These are phyloP conservation scores for Tolypocladium guangdongense DNA, from an alignment of 2,329 filamentous ascomycete species.

Conservation along the genomic window DNA sequence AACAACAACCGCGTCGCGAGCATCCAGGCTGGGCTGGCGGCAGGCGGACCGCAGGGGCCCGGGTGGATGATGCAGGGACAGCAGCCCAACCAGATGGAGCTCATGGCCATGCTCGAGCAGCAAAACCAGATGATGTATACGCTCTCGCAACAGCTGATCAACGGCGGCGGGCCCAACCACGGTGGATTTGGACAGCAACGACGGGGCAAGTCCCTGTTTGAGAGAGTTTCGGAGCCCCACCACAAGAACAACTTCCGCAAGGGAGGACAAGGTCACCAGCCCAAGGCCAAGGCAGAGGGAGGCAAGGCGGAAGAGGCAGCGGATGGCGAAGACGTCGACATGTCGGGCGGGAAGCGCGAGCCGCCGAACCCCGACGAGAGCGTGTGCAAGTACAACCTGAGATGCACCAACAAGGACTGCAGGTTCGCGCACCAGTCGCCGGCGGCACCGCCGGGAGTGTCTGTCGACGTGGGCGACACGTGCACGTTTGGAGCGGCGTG, in stretches of 20 bases:
- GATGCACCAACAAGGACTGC: slow-evolving; percentile 82
- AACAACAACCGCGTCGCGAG: slow-evolving; percentile 26
- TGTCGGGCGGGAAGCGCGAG: slow-evolving; percentile 42
- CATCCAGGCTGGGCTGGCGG: slow-evolving; percentile 38
- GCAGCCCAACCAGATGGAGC: slow-evolving; percentile 40
- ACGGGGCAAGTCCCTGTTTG: slow-evolving; percentile 56
- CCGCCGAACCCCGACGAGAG: slow-evolving; percentile 50
- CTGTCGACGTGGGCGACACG: slow-evolving; percentile 67
- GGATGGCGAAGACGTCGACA: slow-evolving; percentile 53
- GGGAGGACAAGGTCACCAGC: slow-evolving; percentile 30
- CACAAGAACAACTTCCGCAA: slow-evolving; percentile 40
- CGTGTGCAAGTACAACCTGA: slow-evolving; percentile 81
- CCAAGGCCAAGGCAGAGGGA: slow-evolving; percentile 20
- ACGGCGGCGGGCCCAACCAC: slow-evolving; percentile 38
- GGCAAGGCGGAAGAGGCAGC: slow-evolving; percentile 20
- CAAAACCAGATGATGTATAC: slow-evolving; percentile 80
- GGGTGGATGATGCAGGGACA: slow-evolving; percentile 38
- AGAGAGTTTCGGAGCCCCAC: slow-evolving; percentile 51
- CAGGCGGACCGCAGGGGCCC: slow-evolving; percentile 22
- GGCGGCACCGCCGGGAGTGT: slow-evolving; percentile 65
- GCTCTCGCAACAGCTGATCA: slow-evolving; percentile 52
- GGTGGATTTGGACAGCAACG: slow-evolving; percentile 25
- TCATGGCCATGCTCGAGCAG: slow-evolving; percentile 73
- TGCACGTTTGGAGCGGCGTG: slow-evolving; percentile 85
- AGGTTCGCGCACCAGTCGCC: slow-evolving; percentile 92